Evolutionary conservation across 805 yeast genomes (phyloP).

Genomic region (Diddensiella caesifluorescens): DNA sequence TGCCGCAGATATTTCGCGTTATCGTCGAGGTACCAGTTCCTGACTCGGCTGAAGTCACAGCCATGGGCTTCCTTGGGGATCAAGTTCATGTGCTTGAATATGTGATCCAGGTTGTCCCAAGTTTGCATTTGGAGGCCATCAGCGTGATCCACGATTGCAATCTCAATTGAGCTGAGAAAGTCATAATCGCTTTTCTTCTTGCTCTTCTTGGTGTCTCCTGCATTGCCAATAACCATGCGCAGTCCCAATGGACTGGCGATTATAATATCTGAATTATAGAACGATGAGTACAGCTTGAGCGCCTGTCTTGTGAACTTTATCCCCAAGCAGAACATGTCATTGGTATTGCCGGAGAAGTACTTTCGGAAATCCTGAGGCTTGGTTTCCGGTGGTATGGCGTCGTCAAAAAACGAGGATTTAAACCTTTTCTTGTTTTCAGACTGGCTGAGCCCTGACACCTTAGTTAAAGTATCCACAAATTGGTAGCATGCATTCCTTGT

Average conservation of each 20-base stretch:
- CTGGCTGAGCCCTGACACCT: slow-evolving; percentile 62
- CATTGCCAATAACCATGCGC: slow-evolving; percentile 68
- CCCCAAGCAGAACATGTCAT: slow-evolving; percentile 90
- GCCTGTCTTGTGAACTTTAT: slow-evolving; percentile 84
- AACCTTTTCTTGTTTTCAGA: slow-evolving; percentile 79
- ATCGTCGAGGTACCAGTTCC: slow-evolving; percentile 90
- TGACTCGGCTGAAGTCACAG: slow-evolving; percentile 84
- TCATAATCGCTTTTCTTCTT: slow-evolving; percentile 68
- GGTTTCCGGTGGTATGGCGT: slow-evolving; percentile 41
- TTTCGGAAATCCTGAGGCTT: slow-evolving; percentile 83
- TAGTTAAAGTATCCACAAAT: slow-evolving; percentile 56
- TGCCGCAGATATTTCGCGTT: slow-evolving; percentile 71
- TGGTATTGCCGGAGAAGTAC: slow-evolving; percentile 80
- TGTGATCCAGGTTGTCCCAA: slow-evolving; percentile 73
- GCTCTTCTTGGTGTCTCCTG: slow-evolving; percentile 36
- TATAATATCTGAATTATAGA: slow-evolving; percentile 78
- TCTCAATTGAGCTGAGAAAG: slow-evolving; percentile 83
- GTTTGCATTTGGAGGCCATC: slow-evolving; percentile 88
- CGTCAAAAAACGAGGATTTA: slow-evolving; percentile 58
- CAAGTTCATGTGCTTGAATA: slow-evolving; percentile 63
- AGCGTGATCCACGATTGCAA: slow-evolving; percentile 73
- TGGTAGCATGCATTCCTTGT: slow-evolving; percentile 74
- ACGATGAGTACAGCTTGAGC: slow-evolving; percentile 74
- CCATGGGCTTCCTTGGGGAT: slow-evolving; percentile 76
- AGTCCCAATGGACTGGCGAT: slow-evolving; percentile 91